Evolutionary conservation across 2,329 filamentous ascomycete genomes (phyloP).

Genomic region (Gyromitra esculenta): DNA sequence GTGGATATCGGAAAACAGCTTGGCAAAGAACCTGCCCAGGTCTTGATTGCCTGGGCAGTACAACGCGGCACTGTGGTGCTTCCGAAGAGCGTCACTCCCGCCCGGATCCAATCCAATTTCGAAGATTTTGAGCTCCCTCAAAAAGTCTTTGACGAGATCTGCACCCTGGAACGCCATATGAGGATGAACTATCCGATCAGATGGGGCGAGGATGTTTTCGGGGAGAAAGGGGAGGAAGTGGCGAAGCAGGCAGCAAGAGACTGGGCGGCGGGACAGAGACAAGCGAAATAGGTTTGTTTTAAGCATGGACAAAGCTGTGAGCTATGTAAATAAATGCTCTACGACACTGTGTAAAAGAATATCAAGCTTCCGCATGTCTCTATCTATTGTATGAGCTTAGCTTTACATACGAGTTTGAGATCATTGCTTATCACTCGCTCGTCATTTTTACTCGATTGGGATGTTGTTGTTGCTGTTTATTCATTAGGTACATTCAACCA

Average conservation of each 20-base stretch:
- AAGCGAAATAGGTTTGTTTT: background rate
- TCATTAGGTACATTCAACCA: background rate
- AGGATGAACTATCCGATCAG: conserved; percentile 62
- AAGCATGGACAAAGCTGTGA: background rate
- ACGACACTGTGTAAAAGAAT: background rate
- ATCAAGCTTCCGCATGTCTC: background rate
- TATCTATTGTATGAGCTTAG: background rate
- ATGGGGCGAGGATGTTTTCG: conserved; percentile 64
- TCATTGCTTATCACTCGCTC: conserved; percentile 3
- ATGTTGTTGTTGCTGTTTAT: too few relatives aligned
- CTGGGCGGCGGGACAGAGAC: conserved; percentile 27
- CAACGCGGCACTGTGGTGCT: conserved; percentile 73
- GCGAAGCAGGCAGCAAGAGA: conserved; percentile 55
- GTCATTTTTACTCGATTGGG: background rate
- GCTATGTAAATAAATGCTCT: conserved; percentile 1
- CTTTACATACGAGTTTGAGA: background rate
- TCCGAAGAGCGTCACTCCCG: conserved; percentile 75
- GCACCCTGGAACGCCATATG: conserved; percentile 62
- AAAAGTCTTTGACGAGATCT: conserved; percentile 69
- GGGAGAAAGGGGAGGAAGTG: conserved; percentile 61
- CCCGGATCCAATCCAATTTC: conserved; percentile 74
- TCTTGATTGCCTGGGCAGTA: conserved; percentile 73
- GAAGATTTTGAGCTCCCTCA: conserved; percentile 69
- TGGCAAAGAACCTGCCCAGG: conserved; percentile 69
- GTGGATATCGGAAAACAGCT: conserved; percentile 69